Evolutionary conservation across 768 basidiomycete species (phyloP).

Genomic region (Hirschioporus abietinus): DNA sequence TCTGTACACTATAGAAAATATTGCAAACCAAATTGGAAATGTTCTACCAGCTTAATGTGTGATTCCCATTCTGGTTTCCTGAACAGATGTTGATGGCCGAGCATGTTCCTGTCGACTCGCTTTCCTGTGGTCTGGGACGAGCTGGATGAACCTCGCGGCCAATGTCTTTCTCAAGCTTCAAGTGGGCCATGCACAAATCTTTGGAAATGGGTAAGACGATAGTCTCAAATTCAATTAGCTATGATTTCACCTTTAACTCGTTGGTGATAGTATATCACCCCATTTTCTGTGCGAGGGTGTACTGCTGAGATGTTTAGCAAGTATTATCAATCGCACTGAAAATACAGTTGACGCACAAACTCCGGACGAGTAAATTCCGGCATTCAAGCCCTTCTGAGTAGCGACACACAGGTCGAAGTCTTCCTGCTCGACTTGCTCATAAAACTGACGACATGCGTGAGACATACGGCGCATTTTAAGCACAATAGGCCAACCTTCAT

Average conservation of each 20-base stretch:
- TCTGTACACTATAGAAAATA: neutral
- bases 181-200: neutral
- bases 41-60: neutral
- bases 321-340: neutral
- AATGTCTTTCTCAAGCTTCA: neutral
- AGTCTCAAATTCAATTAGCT: neutral
- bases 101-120: neutral
- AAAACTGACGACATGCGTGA: constrained; percentile 2
- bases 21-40: neutral
- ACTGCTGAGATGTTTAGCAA: neutral
- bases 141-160: constrained; percentile 1
- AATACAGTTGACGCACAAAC: neutral
- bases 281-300: neutral
- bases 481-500: constrained; percentile 6
- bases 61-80: neutral
- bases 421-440: constrained; percentile 13
- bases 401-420: constrained; percentile 9
- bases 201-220: neutral
- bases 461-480: neutral
- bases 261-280: neutral
- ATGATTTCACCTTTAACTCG: neutral
- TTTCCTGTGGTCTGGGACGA: neutral
- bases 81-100: neutral
- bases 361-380: constrained; percentile 7
- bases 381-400: constrained; percentile 9